phyloP scores from a whole-genome alignment of 1,139 yeast genomes.

The Kurtzmaniella quercitrusa region DNA sequence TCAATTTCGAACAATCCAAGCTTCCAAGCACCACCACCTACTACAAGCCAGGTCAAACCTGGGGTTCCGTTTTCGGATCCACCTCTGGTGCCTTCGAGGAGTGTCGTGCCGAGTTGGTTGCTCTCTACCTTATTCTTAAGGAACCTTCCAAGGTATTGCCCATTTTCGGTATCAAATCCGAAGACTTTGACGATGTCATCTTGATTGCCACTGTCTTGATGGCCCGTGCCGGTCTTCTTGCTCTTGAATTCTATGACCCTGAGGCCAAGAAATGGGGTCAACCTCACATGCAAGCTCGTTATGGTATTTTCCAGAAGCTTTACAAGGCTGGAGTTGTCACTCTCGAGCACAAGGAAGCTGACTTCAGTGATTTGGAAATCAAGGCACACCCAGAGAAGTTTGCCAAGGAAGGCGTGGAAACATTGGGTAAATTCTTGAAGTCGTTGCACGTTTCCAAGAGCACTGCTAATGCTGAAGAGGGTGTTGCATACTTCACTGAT shows the following conservation, averaged over 20 bases:
- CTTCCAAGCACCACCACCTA: conserved; percentile 68
- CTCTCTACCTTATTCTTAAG: conserved; percentile 73
- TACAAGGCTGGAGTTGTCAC: conserved; percentile 64
- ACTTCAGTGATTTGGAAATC: conserved; percentile 56
- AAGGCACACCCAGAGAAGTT: conserved; percentile 59
- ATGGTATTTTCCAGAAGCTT: conserved; percentile 74
- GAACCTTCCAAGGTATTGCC: conserved; percentile 53
- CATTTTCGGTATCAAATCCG: conserved; percentile 63
- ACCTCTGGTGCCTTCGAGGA: conserved; percentile 87
- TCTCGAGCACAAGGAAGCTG: conserved; percentile 43
- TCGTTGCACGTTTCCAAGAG: conserved; percentile 76
- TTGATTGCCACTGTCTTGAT: conserved; percentile 68
- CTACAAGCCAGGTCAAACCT: conserved; percentile 78
- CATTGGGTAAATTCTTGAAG: conserved; percentile 66
- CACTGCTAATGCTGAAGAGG: conserved; percentile 65
- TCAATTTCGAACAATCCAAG: conserved; percentile 60
- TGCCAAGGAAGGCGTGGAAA: conserved; percentile 62
- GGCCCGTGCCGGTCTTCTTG: conserved; percentile 85
- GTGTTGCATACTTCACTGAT: conserved; percentile 57
- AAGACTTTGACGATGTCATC: conserved; percentile 61
- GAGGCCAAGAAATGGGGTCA: conserved; percentile 82
- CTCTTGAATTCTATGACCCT: conserved; percentile 87
- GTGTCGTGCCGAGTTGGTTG: conserved; percentile 89
- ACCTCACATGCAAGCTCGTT: conserved; percentile 94
- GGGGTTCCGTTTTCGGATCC: conserved; percentile 84